phyloP scores from a whole-genome alignment of 192 early-diverging fungal genomes.

The Coemansia sp. region DNA sequence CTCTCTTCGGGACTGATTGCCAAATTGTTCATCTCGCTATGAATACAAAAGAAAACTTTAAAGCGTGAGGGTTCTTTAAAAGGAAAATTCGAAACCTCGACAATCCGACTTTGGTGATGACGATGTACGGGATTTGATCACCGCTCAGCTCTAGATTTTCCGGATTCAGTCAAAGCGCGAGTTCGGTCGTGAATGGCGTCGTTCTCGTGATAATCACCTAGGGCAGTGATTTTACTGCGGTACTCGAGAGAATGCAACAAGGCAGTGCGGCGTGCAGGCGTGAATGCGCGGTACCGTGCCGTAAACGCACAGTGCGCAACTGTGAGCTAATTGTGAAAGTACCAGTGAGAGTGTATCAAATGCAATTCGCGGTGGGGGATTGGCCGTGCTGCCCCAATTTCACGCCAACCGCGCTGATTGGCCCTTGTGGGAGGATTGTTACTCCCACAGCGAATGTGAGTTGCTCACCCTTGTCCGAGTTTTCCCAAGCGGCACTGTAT shows the following conservation, averaged over 20 bases:
- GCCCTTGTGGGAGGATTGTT: not conserved
- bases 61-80: not conserved
- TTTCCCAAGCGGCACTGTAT: not conserved
- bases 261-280: not conserved
- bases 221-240: not conserved
- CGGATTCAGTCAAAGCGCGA: not conserved
- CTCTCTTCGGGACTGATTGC: slow-evolving; percentile 33
- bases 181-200: not conserved
- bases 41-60: not conserved
- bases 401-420: not conserved
- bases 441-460: slow-evolving; percentile 1
- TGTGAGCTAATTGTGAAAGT: slow-evolving; percentile 1
- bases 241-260: not conserved
- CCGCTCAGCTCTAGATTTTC: not conserved
- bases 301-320: not conserved
- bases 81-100: not conserved
- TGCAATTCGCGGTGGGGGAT: not conserved
- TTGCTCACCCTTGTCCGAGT: not conserved
- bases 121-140: not conserved
- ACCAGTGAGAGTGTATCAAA: not conserved
- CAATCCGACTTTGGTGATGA: not conserved
- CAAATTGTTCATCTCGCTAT: slow-evolving; percentile 25
- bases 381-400: not conserved
- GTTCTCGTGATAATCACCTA: not conserved
- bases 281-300: slow-evolving; percentile 4